Conservation (phyloP, 306 rosid species). For the Fragaria nilgerrensis region DNA sequence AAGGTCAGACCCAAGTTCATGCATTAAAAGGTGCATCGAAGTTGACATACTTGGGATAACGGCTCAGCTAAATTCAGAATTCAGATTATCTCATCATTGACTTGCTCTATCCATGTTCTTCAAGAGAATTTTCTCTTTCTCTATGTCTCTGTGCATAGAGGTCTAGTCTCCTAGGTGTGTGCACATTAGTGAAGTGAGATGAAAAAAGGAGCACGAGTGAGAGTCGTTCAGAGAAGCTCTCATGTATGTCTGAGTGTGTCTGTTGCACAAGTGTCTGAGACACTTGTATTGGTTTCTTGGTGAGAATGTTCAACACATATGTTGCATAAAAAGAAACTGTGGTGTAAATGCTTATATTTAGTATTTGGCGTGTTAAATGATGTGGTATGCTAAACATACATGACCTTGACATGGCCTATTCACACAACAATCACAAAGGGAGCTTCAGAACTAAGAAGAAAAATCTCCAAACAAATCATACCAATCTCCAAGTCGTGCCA, state of each 20-base stretch:
- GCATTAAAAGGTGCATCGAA: background rate
- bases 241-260: background rate
- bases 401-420: background rate
- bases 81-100: no score
- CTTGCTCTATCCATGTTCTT: background rate
- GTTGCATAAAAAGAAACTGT: background rate
- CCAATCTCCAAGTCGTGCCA: conserved; percentile 99
- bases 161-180: background rate
- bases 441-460: background rate
- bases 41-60: background rate
- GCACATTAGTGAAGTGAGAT: background rate
- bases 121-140: background rate
- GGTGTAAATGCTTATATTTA: background rate
- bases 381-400: background rate
- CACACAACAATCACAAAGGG: background rate
- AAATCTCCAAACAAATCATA: conserved; percentile 14
- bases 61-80: background rate
- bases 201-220: background rate
- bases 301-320: background rate
- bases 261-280: background rate
- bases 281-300: background rate
- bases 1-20: background rate
- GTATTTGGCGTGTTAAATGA: background rate
- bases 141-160: background rate
- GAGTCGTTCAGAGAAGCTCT: background rate